Percentiles rank a stretch among this genome's conserved stretches.
Conservation (phyloP, 495 filamentous ascomycete genomes). For the Penicillium pulvis region DNA sequence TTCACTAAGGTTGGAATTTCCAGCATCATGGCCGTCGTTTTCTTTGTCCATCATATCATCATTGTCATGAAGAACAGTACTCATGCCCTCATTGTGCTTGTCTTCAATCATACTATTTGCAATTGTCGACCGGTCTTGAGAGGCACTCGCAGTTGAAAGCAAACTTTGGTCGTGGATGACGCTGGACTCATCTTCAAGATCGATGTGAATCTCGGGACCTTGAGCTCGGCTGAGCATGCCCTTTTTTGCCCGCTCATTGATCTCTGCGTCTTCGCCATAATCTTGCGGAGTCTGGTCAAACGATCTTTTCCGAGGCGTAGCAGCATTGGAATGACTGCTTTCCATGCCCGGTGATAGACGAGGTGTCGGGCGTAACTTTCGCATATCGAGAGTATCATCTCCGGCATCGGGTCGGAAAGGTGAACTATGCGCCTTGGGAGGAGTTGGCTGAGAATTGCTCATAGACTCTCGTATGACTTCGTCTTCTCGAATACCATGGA, state of each 20-base stretch:
- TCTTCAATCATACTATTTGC: slow-evolving; percentile 44
- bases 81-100: slow-evolving; percentile 47
- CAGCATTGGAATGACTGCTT: slow-evolving; percentile 5
- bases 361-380: slow-evolving; percentile 15
- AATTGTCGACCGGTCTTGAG: slow-evolving; percentile 26
- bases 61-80: slow-evolving; percentile 40
- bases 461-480: not conserved
- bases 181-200: slow-evolving; percentile 35
- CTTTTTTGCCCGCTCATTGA: slow-evolving; percentile 37
- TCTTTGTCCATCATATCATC: slow-evolving; percentile 23
- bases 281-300: slow-evolving; percentile 43
- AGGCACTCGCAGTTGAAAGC: slow-evolving; percentile 18
- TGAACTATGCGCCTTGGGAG: slow-evolving; percentile 6
- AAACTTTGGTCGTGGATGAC: slow-evolving; percentile 28
- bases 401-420: slow-evolving; percentile 13
- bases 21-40: slow-evolving; percentile 18
- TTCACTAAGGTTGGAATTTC: slow-evolving; percentile 10
- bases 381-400: slow-evolving; percentile 31
- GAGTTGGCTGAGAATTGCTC: not conserved
- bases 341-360: slow-evolving; percentile 19
- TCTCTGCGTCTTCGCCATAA: slow-evolving; percentile 18
- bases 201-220: slow-evolving; percentile 32
- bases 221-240: slow-evolving; percentile 28
- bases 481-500: slow-evolving; percentile 8
- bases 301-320: slow-evolving; percentile 42